Evolutionary conservation across 352 stramenopile species (phyloP).

Genomic region (Phytopythium helicoides): DNA sequence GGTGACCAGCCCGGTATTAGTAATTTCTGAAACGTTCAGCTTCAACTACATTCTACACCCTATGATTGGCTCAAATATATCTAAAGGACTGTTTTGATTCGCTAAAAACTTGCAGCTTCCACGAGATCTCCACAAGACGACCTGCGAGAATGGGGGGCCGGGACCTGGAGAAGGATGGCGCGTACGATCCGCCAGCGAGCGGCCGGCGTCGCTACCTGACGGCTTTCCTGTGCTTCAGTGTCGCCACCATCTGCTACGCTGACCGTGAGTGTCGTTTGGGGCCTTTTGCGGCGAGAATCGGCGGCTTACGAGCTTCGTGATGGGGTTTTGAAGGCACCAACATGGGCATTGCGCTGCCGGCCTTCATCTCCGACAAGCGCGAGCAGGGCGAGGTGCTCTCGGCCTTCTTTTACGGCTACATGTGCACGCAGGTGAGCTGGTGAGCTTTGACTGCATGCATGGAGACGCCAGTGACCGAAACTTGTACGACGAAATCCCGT

Average conservation of each 20-base stretch:
- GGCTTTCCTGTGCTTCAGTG: conserved; percentile 65
- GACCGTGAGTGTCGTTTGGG: conserved; percentile 44
- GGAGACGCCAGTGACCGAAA: conserved; percentile 5
- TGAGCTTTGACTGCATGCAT: not conserved
- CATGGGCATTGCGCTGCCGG: conserved; percentile 80
- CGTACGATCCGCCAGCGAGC: conserved; percentile 14
- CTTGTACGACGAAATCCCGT: conserved; percentile 4
- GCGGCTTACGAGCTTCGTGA: not conserved
- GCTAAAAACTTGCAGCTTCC: not conserved
- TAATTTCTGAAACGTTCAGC: too few relatives aligned
- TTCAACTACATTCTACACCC: too few relatives aligned
- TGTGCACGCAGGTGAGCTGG: conserved; percentile 70
- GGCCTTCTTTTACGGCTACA: conserved; percentile 88
- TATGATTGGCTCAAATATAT: too few relatives aligned
- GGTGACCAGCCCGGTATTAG: too few relatives aligned
- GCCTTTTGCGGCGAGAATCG: conserved; percentile 11
- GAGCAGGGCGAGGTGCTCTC: conserved; percentile 81
- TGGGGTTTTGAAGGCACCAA: conserved; percentile 58
- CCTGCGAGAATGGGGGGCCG: not conserved
- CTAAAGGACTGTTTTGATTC: too few relatives aligned
- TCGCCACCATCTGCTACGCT: conserved; percentile 84
- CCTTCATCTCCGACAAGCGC: conserved; percentile 70
- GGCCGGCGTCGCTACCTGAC: conserved; percentile 67
- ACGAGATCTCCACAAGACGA: not conserved
- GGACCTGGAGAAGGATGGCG: conserved; percentile 1